Evolutionary conservation across 2,329 filamentous ascomycete species (phyloP).

Genomic region (Triangularia verruculosa): DNA sequence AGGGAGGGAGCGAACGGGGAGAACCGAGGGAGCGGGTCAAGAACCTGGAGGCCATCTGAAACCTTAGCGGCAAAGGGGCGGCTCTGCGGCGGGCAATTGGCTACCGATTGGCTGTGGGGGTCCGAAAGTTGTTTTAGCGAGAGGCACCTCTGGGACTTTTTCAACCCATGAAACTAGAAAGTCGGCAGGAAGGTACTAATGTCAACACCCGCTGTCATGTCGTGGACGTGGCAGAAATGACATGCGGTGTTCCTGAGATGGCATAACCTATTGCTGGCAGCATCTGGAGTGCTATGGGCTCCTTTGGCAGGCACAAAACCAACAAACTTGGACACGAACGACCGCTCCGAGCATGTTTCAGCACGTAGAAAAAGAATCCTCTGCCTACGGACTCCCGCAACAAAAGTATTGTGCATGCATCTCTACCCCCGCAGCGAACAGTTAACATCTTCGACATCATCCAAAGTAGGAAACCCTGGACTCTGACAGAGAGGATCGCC

Average conservation of each 20-base stretch:
- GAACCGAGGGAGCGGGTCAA: conserved; percentile 5
- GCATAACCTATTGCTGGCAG: neutral
- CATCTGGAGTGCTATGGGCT: neutral
- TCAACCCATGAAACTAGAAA: neutral
- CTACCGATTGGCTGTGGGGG: conserved; percentile 19
- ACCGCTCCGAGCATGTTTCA: neutral
- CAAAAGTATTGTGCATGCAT: neutral
- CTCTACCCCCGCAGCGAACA: neutral
- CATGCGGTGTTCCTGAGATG: neutral
- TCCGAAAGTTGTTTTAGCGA: neutral
- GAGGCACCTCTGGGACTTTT: neutral
- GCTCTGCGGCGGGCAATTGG: conserved; percentile 4
- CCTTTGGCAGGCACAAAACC: neutral
- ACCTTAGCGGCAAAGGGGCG: conserved; percentile 25
- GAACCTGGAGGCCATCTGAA: conserved; percentile 24
- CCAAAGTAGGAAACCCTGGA: too few species aligned
- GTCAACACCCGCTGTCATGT: neutral
- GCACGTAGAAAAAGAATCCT: neutral
- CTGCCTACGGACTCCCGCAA: neutral
- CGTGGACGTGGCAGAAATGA: neutral
- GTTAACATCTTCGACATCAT: neutral
- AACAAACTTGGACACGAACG: neutral
- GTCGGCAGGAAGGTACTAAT: neutral
- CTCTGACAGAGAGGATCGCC: neutral
- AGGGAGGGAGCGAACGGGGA: conserved; percentile 3